phyloP scores from a whole-genome alignment of 805 yeast genomes.

The Hermanozyma aechmeae region DNA sequence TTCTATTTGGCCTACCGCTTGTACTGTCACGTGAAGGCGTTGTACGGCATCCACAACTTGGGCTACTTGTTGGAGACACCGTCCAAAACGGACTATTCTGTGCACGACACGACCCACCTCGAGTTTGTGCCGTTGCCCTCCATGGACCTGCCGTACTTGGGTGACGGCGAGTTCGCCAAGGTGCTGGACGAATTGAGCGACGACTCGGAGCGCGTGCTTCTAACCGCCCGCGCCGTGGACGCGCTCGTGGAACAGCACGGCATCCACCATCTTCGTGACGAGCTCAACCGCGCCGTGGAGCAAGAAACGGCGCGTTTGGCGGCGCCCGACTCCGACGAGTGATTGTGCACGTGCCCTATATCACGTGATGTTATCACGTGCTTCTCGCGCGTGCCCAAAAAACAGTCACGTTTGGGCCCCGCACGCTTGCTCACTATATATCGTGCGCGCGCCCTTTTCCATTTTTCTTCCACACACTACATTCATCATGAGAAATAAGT shows the following conservation, averaged over 20 bases:
- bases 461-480: constrained; percentile 13
- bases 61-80: constrained; percentile 42
- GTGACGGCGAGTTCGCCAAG: constrained; percentile 1
- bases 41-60: constrained; percentile 64
- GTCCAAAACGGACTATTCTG: constrained; percentile 7
- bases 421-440: constrained; percentile 16
- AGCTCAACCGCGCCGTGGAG: constrained; percentile 40
- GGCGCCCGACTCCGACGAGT: not conserved
- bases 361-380: not conserved
- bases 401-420: constrained; percentile 14
- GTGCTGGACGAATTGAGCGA: constrained; percentile 1
- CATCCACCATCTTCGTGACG: constrained; percentile 33
- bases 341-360: constrained; percentile 1
- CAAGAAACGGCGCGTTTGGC: constrained; percentile 38
- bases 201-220: constrained; percentile 27
- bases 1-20: constrained; percentile 73
- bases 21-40: constrained; percentile 78
- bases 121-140: constrained; percentile 6
- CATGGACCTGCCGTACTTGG: constrained; percentile 9
- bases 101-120: constrained; percentile 7
- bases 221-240: constrained; percentile 39
- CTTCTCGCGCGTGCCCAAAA: constrained; percentile 5
- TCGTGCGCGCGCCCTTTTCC: constrained; percentile 14
- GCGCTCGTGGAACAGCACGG: constrained; percentile 35
- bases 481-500: constrained; percentile 82